Base-by-base conservation (phyloP, 768 basidiomycete species). In the Psilocybe sp. region DNA sequence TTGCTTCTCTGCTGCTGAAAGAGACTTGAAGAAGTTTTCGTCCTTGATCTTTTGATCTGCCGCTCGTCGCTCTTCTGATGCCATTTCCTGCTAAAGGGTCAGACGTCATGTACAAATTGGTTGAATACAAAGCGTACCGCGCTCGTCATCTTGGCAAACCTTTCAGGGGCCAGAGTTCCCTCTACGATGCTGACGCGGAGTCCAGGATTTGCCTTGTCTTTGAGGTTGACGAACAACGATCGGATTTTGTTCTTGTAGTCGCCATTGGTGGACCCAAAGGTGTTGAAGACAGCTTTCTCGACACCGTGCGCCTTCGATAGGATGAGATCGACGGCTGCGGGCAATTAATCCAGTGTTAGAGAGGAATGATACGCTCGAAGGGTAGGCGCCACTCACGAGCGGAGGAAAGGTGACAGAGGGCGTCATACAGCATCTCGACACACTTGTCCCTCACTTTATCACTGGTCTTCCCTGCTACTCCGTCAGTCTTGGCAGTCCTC, bases 191-290 rank as follows among this genome's bases (percentile, higher is more conserved):
- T 86, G 63, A 89, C 89, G 39, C 95, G 78, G 48, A 99, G 65
- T 23, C 78, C 77, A 13, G 94, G 93, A 67, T 99, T 99, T 58
- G 85, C 82, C 71, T 92, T 94, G 68, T 96, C 95, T 68, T 97
- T 98, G 59, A 99, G 76, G 67, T 98, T 98, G 58, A 96, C 86
- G 63, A 82, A 95, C 40, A 98, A 68, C 20, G 86, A 85, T 23
- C 97, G 85, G 53, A 98, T 89, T 66, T 91, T 97, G 58, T 72
- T 67, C 56, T 84, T 85, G 68, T 93, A 93, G 11, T 72, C 62
- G 0, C 66, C 66, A 0, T 68, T 80, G 1, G 77, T 73, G 15
- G 71, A 69, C 10, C 69, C 70, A 47, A 69, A 62, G 68, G 79
- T 63, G 63, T 70, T 38, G 58, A 58, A 76, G 67, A 92, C 84